Conservation (phyloP, 2,329 filamentous ascomycete genomes). For the Drechslerella dactyloides region DNA sequence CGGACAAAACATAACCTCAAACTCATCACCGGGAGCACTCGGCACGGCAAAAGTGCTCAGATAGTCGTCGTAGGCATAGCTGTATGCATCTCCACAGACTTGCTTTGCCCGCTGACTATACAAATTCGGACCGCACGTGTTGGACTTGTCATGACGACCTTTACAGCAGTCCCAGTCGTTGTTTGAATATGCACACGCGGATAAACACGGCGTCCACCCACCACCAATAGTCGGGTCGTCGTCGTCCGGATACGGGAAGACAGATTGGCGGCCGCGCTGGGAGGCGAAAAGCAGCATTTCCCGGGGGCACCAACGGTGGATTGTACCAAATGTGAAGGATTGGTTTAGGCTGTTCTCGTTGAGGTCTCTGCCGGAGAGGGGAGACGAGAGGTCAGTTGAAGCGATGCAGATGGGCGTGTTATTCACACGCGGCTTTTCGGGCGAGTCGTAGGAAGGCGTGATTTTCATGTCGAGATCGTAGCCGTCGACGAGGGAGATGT, state of each 20-base stretch:
- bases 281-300: conserved; percentile 73
- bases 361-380: conserved; percentile 58
- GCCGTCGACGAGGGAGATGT: conserved; percentile 83
- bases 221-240: conserved; percentile 68
- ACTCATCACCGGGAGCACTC: conserved; percentile 68
- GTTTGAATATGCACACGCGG: conserved; percentile 74
- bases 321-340: conserved; percentile 57
- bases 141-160: conserved; percentile 69
- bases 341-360: conserved; percentile 57
- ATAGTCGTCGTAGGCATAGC: conserved; percentile 70
- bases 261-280: conserved; percentile 64
- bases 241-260: conserved; percentile 74
- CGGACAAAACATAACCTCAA: conserved; percentile 80
- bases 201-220: conserved; percentile 76
- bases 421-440: conserved; percentile 41
- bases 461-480: conserved; percentile 78
- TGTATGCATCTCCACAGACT: conserved; percentile 84
- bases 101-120: conserved; percentile 75
- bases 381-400: neutral
- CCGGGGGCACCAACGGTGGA: conserved; percentile 80
- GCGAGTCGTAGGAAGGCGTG: conserved; percentile 49
- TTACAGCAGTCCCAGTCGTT: conserved; percentile 75
- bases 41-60: conserved; percentile 69
- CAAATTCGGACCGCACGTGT: conserved; percentile 69
- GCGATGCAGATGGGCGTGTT: conserved; percentile 53